These are phyloP conservation scores for Hanseniaspora nectarophila DNA, from an alignment of 805 yeast species.

Conservation along the genomic window DNA sequence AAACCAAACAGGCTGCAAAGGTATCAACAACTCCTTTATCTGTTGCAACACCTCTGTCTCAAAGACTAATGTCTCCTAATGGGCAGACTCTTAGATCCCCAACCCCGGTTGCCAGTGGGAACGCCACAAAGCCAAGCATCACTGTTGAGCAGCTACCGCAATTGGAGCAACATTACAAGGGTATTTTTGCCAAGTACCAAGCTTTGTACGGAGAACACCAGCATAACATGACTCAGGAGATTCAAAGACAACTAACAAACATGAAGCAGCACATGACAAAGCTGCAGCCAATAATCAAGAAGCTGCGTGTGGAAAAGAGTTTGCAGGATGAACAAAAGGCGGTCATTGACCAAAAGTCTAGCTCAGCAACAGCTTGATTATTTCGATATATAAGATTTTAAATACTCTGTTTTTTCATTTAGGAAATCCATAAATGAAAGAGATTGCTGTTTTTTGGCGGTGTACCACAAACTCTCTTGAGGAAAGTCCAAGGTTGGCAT, in stretches of 20 bases:
- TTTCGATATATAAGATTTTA: not conserved
- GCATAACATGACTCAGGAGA: not conserved
- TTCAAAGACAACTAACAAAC: not conserved
- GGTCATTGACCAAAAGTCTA: not conserved
- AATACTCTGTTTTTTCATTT: not conserved
- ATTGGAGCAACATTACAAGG: slow-evolving; percentile 9
- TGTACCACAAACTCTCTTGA: not conserved
- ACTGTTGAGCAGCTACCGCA: slow-evolving; percentile 10
- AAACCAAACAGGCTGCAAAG: not conserved
- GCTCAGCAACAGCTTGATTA: not conserved
- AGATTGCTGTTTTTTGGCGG: not conserved
- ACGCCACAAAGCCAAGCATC: not conserved
- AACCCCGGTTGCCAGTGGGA: not conserved
- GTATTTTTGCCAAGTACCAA: slow-evolving; percentile 8
- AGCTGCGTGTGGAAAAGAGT: slow-evolving; percentile 1
- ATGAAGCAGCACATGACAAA: slow-evolving; percentile 10
- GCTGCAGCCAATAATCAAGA: slow-evolving; percentile 8
- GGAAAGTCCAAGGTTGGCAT: not conserved
- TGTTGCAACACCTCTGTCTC: not conserved
- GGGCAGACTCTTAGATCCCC: not conserved
- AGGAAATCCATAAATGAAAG: not conserved
- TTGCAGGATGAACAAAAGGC: not conserved
- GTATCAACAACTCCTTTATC: not conserved
- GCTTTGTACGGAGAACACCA: slow-evolving; percentile 1
- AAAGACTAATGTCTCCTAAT: not conserved